These are phyloP conservation scores for Penicillium silybi DNA, from an alignment of 495 filamentous ascomycete genomes.

Conservation along the genomic window DNA sequence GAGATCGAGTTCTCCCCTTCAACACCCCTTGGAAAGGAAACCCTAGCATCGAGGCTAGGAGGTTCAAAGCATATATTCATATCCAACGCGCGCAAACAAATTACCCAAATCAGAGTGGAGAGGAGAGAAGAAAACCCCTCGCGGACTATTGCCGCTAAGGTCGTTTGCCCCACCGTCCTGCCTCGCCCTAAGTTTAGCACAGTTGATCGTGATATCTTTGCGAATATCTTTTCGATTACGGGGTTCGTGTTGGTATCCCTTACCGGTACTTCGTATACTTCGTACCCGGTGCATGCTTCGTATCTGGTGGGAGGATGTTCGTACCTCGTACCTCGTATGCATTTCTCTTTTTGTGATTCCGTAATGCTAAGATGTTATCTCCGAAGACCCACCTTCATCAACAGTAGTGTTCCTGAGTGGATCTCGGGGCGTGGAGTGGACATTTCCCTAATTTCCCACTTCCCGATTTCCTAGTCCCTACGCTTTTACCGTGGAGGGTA, in stretches of 20 bases:
- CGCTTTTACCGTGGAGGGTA: too few species aligned
- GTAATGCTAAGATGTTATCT: not conserved
- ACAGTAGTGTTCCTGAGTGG: not conserved
- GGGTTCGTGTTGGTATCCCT: not conserved
- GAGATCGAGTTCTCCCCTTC: not conserved
- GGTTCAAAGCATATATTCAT: not conserved
- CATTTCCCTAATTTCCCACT: too few species aligned
- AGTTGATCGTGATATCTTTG: not conserved
- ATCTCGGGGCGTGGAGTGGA: not conserved
- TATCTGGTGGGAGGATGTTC: too few species aligned
- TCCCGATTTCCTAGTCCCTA: too few species aligned
- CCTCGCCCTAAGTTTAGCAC: not conserved
- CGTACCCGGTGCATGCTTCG: too few species aligned
- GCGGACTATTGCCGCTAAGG: not conserved
- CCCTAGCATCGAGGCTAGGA: not conserved
- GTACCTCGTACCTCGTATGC: too few species aligned
- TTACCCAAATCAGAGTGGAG: too few species aligned
- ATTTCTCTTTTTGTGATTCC: too few species aligned
- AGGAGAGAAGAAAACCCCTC: not conserved
- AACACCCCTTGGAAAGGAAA: not conserved
- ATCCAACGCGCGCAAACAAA: not conserved
- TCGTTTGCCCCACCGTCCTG: not conserved
- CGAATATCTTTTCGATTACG: not conserved
- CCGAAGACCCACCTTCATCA: not conserved
- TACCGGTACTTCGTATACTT: too few species aligned